phyloP scores from a whole-genome alignment of 208 protist species.

The Angomonas ambiguus region DNA sequence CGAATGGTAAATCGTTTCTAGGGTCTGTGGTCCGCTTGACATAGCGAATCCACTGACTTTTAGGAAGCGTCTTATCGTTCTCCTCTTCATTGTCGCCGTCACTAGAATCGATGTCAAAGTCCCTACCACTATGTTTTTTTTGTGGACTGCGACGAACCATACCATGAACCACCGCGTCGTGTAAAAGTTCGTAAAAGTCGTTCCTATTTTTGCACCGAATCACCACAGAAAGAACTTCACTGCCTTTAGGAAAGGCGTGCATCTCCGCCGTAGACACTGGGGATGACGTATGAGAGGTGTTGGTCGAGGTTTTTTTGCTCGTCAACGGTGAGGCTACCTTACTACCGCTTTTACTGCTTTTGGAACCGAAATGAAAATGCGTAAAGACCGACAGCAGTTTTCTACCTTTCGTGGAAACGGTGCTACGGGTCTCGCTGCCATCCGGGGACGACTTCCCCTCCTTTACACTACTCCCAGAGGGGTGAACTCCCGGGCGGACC shows the following conservation, averaged over 20 bases:
- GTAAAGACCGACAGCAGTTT: neutral
- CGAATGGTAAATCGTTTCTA: slow-evolving; percentile 25
- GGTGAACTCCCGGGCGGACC: neutral
- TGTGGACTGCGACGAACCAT: neutral
- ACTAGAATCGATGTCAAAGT: neutral
- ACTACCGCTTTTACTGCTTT: neutral
- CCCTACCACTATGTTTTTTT: neutral
- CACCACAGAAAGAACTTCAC: neutral
- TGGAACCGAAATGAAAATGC: neutral
- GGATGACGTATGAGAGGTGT: neutral
- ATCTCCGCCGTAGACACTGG: neutral
- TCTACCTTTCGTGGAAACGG: neutral
- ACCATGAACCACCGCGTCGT: neutral
- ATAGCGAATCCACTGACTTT: slow-evolving; percentile 26
- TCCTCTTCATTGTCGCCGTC: slow-evolving; percentile 6
- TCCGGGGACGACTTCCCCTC: neutral
- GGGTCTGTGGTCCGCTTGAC: slow-evolving; percentile 25
- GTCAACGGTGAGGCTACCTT: neutral
- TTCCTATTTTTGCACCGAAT: neutral
- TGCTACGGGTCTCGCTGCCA: neutral
- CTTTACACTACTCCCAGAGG: neutral
- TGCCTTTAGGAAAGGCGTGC: neutral
- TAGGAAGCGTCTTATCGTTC: neutral
- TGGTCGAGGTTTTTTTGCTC: neutral
- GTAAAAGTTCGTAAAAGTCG: slow-evolving; percentile 3